Percentiles rank a stretch among this genome's conserved stretches.
phyloP scores from a whole-genome alignment of 257 asterid genomes.

The Solanum peruvianum region DNA sequence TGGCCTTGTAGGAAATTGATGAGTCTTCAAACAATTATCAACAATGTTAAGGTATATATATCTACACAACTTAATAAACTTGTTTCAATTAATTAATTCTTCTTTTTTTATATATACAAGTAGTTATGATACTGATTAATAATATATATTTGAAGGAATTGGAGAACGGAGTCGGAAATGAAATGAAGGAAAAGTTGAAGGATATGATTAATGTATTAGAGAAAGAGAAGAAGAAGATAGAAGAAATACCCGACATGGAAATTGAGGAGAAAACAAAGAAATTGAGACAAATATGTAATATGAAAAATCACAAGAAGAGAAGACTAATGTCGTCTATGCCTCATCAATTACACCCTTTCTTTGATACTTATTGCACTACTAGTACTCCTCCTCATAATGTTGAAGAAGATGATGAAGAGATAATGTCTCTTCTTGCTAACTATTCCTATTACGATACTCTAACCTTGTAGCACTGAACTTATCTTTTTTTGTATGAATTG shows the following conservation, averaged over 20 bases:
- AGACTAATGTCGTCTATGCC: constrained; percentile 22
- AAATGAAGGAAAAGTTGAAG: not conserved
- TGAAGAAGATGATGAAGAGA: not conserved
- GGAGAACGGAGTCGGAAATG: constrained; percentile 26
- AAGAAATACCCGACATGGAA: constrained; percentile 39
- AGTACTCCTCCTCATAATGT: not conserved
- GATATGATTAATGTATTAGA: constrained; percentile 20
- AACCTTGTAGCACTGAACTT: not conserved
- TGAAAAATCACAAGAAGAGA: constrained; percentile 1
- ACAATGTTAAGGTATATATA: constrained; percentile 46
- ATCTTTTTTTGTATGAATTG: not conserved
- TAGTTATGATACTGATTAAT: too few species aligned
- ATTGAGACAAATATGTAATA: constrained; percentile 39
- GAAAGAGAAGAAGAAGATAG: constrained; percentile 29
- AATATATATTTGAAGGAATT: constrained; percentile 23
- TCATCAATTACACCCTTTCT: not conserved
- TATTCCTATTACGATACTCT: constrained; percentile 15
- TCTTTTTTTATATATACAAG: too few species aligned
- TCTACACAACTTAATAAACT: too few species aligned
- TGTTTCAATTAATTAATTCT: too few species aligned
- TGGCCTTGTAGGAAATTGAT: constrained; percentile 87
- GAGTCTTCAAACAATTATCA: constrained; percentile 80
- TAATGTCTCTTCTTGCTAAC: constrained; percentile 10
- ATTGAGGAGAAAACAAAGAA: constrained; percentile 48
- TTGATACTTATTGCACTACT: not conserved